These are phyloP conservation scores for Echinosophora koreensis DNA, from an alignment of 306 rosid genomes.

Conservation along the genomic window DNA sequence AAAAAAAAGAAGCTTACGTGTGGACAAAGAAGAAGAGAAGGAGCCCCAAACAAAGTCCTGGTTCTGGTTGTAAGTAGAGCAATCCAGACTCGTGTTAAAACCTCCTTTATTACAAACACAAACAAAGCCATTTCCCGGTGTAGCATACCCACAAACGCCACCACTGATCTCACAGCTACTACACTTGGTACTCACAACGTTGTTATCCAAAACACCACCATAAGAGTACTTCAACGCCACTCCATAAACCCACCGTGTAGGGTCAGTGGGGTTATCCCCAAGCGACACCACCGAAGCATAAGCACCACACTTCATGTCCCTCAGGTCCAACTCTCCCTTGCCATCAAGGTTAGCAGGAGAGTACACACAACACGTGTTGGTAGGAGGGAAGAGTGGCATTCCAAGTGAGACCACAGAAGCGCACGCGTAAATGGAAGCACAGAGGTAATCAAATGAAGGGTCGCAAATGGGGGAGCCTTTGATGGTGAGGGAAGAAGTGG, in stretches of 20 bases:
- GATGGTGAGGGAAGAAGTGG: slow-evolving; percentile 54
- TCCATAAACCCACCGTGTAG: slow-evolving; percentile 65
- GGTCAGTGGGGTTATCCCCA: slow-evolving; percentile 63
- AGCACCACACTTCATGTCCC: slow-evolving; percentile 49
- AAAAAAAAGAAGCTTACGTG: slow-evolving; percentile 47
- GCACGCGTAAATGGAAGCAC: slow-evolving; percentile 70
- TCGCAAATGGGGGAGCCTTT: slow-evolving; percentile 59
- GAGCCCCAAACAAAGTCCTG: slow-evolving; percentile 51
- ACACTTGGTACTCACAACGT: slow-evolving; percentile 52
- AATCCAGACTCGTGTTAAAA: slow-evolving; percentile 63
- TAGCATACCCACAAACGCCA: slow-evolving; percentile 70
- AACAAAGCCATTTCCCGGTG: slow-evolving; percentile 53
- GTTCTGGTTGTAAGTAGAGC: slow-evolving; percentile 45
- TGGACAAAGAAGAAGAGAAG: slow-evolving; percentile 27
- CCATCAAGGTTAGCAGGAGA: slow-evolving; percentile 63
- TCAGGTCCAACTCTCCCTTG: slow-evolving; percentile 58
- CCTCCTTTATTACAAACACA: slow-evolving; percentile 67
- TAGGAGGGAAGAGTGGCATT: slow-evolving; percentile 62
- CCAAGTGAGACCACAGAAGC: slow-evolving; percentile 59
- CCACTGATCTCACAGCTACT: slow-evolving; percentile 65
- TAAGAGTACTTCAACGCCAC: slow-evolving; percentile 60
- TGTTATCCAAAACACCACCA: slow-evolving; percentile 53
- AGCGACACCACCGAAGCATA: slow-evolving; percentile 62
- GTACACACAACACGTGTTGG: slow-evolving; percentile 74
- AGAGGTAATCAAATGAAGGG: slow-evolving; percentile 58